Base-by-base conservation (phyloP, 2,329 filamentous ascomycete genomes). In the Akanthomyces lecanii region DNA sequence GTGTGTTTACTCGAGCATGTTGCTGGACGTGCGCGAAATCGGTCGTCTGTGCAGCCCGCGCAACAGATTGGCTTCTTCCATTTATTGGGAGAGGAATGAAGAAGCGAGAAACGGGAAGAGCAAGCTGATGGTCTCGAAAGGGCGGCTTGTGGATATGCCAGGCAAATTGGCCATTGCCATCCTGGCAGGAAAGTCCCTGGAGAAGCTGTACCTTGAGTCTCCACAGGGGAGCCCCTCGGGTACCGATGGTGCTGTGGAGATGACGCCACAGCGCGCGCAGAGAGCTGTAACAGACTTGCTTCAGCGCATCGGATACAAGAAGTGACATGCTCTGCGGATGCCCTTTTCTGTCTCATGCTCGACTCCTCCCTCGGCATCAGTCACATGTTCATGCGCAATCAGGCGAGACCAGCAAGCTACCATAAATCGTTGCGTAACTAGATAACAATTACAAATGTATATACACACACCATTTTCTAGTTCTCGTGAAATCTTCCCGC, bases 231-330 rank as follows among this genome's bases (percentile, higher is more conserved):
- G 44, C 10, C 33, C 33, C 33, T 11, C 33, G 33, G 33, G 33
- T 36, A 11, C 33, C 33, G 33, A 11, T 36, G 33, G 33, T 36
- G 62, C 48, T 65, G 61, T 67, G 61, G 51, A 25, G 65, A 59
- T 54, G 58, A 53, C 58, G 58, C 58, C 58, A 61, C 38, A 50
- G 57, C 21, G 44, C 50, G 12, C 2, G 33, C 33, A 2, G 4
- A 36, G 33, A 8, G 33, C 50, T 52, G 30, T 36, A 52, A n/a
- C 50, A 52, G 16, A 36, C n/a, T 18, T 51, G 25, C 48, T 30
- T 51, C 23, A 30, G 25, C 11, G 25, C 25, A 14, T 8, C 8
- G 33, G 33, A 2, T 36, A 11, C 33, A 36, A 36, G 33, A 10
- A 11, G 33, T 36, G 33, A 8, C 10, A 11, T 36, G 33, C 33